Evolutionary conservation across 2,329 filamentous ascomycete genomes (phyloP).

Genomic region (Claviceps sp.): DNA sequence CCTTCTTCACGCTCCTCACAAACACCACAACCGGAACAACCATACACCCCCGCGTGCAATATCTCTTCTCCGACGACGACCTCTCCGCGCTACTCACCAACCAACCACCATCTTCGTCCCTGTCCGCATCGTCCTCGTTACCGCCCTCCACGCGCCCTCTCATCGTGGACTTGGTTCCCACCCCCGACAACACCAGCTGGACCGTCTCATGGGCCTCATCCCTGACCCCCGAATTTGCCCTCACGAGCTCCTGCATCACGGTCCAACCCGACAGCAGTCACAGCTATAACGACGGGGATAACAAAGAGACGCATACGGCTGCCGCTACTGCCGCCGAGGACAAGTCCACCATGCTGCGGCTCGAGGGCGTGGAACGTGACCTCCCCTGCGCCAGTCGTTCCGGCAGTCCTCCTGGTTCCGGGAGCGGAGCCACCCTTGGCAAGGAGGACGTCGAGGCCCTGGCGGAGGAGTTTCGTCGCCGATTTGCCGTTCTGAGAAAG

Average conservation of each 20-base stretch:
- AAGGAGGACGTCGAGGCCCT: constrained; percentile 37
- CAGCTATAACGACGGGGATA: neutral
- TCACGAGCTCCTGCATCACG: constrained; percentile 31
- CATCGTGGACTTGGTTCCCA: constrained; percentile 39
- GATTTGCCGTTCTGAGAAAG: constrained; percentile 40
- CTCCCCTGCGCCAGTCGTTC: constrained; percentile 12
- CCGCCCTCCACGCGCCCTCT: constrained; percentile 32
- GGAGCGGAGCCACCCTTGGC: constrained; percentile 18
- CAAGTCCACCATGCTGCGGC: constrained; percentile 18
- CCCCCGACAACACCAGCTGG: constrained; percentile 28
- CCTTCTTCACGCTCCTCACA: constrained; percentile 76
- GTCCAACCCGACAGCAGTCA: constrained; percentile 24
- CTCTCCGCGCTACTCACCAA: constrained; percentile 59
- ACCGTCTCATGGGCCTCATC: constrained; percentile 56
- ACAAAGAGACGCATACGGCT: neutral
- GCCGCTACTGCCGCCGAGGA: constrained; percentile 11
- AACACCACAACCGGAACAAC: constrained; percentile 61
- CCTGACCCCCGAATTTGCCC: constrained; percentile 59
- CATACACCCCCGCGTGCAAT: constrained; percentile 76
- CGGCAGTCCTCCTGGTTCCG: constrained; percentile 15
- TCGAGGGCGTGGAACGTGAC: constrained; percentile 26
- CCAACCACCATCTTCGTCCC: constrained; percentile 23
- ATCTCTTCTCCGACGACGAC: constrained; percentile 89
- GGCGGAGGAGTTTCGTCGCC: constrained; percentile 42
- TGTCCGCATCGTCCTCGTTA: constrained; percentile 41